A percentile compares a stretch with the other conserved stretches of the same genome.
Evolutionary conservation across 108 stramenopile genomes (phyloP).

Genomic region (Stephanodiscus triporus): DNA sequence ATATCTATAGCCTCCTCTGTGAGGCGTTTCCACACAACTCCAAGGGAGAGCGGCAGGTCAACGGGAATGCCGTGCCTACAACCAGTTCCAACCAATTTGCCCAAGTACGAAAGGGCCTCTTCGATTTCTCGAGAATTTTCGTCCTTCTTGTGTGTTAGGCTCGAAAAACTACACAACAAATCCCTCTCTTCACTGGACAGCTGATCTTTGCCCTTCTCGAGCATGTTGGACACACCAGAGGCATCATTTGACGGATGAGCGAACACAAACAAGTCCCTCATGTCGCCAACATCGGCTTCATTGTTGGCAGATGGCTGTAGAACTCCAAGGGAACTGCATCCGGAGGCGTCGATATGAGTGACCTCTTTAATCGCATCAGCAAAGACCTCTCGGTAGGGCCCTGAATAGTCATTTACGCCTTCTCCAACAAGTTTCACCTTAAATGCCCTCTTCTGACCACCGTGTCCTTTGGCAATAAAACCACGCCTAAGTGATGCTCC

Average conservation of each 20-base stretch:
- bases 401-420: constrained; percentile 98
- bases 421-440: constrained; percentile 97
- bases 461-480: constrained; percentile 95
- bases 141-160: constrained; percentile 52
- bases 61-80: constrained; percentile 89
- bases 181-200: constrained; percentile 57
- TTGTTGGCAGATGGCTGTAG: constrained; percentile 85
- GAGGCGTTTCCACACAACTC: constrained; percentile 73
- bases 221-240: constrained; percentile 2
- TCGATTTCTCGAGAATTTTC: constrained; percentile 71
- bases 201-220: constrained; percentile 13
- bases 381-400: constrained; percentile 96
- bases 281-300: constrained; percentile 68
- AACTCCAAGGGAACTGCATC: constrained; percentile 68
- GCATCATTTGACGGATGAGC: constrained; percentile 28
- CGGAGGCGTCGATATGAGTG: constrained; percentile 47
- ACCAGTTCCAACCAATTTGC: constrained; percentile 92
- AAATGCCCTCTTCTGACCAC: constrained; percentile 95
- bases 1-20: constrained; percentile 55
- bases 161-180: constrained; percentile 62
- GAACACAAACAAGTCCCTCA: constrained; percentile 78
- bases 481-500: constrained; percentile 89
- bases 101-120: constrained; percentile 83
- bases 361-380: constrained; percentile 91
- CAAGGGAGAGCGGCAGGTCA: constrained; percentile 81